A percentile compares a stretch with the other conserved stretches of the same genome.
These are phyloP conservation scores for Nicotiana paniculata DNA, from an alignment of 257 asterid species.

Conservation along the genomic window DNA sequence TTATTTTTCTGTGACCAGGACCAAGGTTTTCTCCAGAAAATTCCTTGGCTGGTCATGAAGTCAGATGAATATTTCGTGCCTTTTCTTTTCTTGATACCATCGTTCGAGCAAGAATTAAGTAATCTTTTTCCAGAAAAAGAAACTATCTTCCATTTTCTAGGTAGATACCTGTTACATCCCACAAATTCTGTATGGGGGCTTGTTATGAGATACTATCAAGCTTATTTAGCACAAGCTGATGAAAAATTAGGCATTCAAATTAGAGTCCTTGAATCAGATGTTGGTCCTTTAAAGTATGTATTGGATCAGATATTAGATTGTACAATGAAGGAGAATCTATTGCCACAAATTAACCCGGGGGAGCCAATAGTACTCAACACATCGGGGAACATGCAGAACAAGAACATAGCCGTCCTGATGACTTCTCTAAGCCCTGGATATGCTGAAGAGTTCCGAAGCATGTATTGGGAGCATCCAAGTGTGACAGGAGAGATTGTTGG, in stretches of 20 bases:
- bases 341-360: slow-evolving; percentile 29
- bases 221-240: slow-evolving; percentile 49
- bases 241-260: slow-evolving; percentile 59
- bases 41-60: slow-evolving; percentile 57
- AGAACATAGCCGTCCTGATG: slow-evolving; percentile 31
- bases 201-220: slow-evolving; percentile 44
- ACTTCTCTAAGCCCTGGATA: slow-evolving; percentile 54
- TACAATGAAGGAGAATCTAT: slow-evolving; percentile 36
- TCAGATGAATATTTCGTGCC: slow-evolving; percentile 61
- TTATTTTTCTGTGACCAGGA: slow-evolving; percentile 62
- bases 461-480: slow-evolving; percentile 59
- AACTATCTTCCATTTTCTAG: slow-evolving; percentile 58
- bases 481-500: slow-evolving; percentile 40
- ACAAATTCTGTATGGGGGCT: slow-evolving; percentile 69
- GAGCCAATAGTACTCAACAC: slow-evolving; percentile 6
- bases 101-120: slow-evolving; percentile 49
- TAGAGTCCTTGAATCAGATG: slow-evolving; percentile 30
- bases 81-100: slow-evolving; percentile 49
- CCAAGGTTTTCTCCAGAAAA: slow-evolving; percentile 34
- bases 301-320: slow-evolving; percentile 55
- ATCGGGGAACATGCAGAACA: slow-evolving; percentile 17
- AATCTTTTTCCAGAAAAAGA: slow-evolving; percentile 59
- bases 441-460: slow-evolving; percentile 39
- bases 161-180: slow-evolving; percentile 74
- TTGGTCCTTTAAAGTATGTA: slow-evolving; percentile 35